These are phyloP conservation scores for Sequoia sempervirens DNA, from an alignment of 75 land plant species.

Conservation along the genomic window DNA sequence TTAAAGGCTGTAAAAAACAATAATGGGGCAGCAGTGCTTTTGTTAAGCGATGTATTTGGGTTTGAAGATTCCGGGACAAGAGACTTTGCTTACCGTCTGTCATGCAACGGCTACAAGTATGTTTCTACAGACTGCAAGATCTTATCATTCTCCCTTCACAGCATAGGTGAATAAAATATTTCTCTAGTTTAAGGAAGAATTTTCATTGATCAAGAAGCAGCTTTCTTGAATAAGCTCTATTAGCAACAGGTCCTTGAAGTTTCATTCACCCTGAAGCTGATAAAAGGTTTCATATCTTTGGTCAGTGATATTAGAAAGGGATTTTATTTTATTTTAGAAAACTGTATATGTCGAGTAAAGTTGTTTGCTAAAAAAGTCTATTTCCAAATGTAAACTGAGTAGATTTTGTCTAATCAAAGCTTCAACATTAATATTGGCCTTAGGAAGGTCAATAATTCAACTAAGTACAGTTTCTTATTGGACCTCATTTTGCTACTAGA, in stretches of 20 bases:
- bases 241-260: background rate
- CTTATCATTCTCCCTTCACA: background rate
- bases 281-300: background rate
- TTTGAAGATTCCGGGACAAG: slow-evolving; percentile 67
- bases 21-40: slow-evolving; percentile 71
- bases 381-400: background rate
- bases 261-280: background rate
- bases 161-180: slow-evolving; percentile 1
- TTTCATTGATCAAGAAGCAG: slow-evolving; percentile 1
- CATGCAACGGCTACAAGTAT: slow-evolving; percentile 95
- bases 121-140: slow-evolving; percentile 10
- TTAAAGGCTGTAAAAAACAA: slow-evolving; percentile 88
- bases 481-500: background rate
- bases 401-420: background rate
- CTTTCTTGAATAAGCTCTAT: background rate
- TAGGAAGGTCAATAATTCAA: background rate
- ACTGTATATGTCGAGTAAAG: background rate
- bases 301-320: background rate
- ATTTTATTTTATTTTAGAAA: background rate
- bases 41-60: slow-evolving; percentile 75
- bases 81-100: slow-evolving; percentile 84
- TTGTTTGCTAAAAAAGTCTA: background rate
- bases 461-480: background rate
- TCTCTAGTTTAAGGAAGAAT: background rate
- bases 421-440: background rate